These are phyloP conservation scores for Xylaria flabelliformis DNA, from an alignment of 495 filamentous ascomycete species.

Conservation along the genomic window DNA sequence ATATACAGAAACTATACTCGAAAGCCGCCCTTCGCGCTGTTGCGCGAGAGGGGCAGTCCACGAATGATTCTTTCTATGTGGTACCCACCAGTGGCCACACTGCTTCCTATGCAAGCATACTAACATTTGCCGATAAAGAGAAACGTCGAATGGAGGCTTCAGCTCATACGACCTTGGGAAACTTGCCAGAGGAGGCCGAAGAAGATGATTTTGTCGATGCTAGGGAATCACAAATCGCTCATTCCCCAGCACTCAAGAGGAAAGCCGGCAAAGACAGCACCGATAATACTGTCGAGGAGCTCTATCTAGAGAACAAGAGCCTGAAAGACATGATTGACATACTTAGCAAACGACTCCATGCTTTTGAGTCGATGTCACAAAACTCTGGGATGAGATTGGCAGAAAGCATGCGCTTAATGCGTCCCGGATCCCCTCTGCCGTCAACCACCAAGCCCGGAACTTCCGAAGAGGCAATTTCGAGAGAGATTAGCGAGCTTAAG, in stretches of 20 bases:
- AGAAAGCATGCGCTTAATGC: slow-evolving; percentile 76
- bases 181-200: slow-evolving; percentile 57
- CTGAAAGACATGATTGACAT: slow-evolving; percentile 78
- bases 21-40: slow-evolving; percentile 76
- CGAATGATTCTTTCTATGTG: slow-evolving; percentile 89
- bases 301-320: slow-evolving; percentile 79
- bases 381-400: slow-evolving; percentile 79
- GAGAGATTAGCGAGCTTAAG: slow-evolving; percentile 63
- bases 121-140: slow-evolving; percentile 73
- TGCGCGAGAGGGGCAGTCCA: slow-evolving; percentile 52
- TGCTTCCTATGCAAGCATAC: slow-evolving; percentile 85
- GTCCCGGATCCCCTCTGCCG: slow-evolving; percentile 48
- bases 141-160: slow-evolving; percentile 57
- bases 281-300: slow-evolving; percentile 75
- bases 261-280: slow-evolving; percentile 39
- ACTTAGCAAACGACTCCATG: slow-evolving; percentile 76
- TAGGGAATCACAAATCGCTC: slow-evolving; percentile 65
- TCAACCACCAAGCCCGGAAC: slow-evolving; percentile 21
- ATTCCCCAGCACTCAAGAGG: slow-evolving; percentile 41
- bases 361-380: slow-evolving; percentile 86
- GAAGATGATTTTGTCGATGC: slow-evolving; percentile 89
- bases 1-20: slow-evolving; percentile 78
- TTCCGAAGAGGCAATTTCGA: slow-evolving; percentile 43
- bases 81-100: slow-evolving; percentile 91
- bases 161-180: slow-evolving; percentile 38